Evolutionary conservation across 768 basidiomycete genomes (phyloP).

Genomic region (Auriscalpium microsporum): DNA sequence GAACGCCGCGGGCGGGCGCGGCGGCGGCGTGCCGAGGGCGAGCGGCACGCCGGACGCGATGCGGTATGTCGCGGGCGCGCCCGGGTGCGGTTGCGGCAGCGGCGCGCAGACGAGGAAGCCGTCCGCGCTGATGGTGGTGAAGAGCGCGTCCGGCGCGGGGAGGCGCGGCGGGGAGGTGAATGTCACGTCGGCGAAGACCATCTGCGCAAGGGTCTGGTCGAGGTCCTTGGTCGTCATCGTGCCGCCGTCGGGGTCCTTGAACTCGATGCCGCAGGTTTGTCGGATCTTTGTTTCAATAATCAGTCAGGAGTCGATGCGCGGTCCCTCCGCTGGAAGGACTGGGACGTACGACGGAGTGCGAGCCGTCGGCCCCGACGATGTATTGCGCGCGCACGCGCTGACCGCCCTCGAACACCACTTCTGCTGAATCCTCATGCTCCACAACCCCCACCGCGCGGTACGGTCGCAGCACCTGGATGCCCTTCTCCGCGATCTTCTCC

Average conservation of each 20-base stretch:
- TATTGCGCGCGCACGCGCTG: background rate
- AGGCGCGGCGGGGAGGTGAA: background rate
- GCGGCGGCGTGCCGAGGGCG: background rate
- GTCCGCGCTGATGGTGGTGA: background rate
- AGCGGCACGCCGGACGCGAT: background rate
- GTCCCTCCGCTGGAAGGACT: too few relatives aligned
- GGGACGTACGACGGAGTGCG: background rate
- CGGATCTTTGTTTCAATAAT: background rate
- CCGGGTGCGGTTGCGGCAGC: background rate
- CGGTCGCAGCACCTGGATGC: background rate
- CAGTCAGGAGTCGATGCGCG: too few relatives aligned
- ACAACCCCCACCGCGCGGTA: background rate
- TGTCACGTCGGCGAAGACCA: background rate
- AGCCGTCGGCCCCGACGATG: background rate
- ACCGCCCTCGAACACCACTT: background rate
- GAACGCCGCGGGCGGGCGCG: background rate
- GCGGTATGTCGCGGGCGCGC: background rate
- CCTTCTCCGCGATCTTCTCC: background rate
- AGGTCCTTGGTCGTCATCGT: background rate
- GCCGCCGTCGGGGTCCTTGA: background rate
- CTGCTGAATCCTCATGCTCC: background rate
- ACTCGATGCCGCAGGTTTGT: background rate
- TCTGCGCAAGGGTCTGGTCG: background rate
- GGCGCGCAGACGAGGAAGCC: background rate
- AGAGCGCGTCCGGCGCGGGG: background rate